Evolutionary conservation across 495 filamentous ascomycete species (phyloP), one percentile per base, ranked within the genome.

Genomic region (Penicillium parvum): DNA sequence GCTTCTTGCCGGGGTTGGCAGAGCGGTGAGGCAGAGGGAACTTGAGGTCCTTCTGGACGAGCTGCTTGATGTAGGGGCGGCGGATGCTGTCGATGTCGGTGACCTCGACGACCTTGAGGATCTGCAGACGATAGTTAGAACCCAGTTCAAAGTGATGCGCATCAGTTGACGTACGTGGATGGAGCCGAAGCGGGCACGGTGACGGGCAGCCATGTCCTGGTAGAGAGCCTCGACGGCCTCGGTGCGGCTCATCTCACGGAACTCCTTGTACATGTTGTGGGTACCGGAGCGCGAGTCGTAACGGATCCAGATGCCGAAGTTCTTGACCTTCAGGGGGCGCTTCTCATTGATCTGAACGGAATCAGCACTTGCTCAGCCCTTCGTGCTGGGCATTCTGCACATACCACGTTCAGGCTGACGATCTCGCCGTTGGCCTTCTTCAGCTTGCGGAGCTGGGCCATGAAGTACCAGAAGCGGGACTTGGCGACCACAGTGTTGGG

Each of bases 251-350:
- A 95, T 86, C 81, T 97, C 92, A 67, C 92, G 86, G 83, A 96
- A 97, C 80, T 98, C 92, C 81, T 96, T 97, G 88, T 98, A 98
- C 92, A 98, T 98, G 83, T 98, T 98, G 87, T 98, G 92, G 57
- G 94, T 98, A 58, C 92, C 92, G 58, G 94, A 97, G 73, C 92
- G 92, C 38, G 94, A 97, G 76, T 98, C 90, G 78, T 98, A 98
- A 64, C 92, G 91, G 75, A 98, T 85, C 92, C 92, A 98, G 81
- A 98, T 87, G 71, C 92, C 92, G 75, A 97, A 97, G 85, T 95
- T 97, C 88, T 98, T 98, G 79, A 98, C 90, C 76, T 95, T 95
- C 61, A 88, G 79, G 54, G 92, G 94, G 69, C 87, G 88, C 83
- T 96, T 97, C 87, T 98, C 92, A 71, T 78, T 74, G 75, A 98